Percentiles rank a stretch among this genome's conserved stretches.
These are phyloP conservation scores for Tricladium varicosporioides DNA, from an alignment of 2,329 filamentous ascomycete genomes.

Conservation along the genomic window DNA sequence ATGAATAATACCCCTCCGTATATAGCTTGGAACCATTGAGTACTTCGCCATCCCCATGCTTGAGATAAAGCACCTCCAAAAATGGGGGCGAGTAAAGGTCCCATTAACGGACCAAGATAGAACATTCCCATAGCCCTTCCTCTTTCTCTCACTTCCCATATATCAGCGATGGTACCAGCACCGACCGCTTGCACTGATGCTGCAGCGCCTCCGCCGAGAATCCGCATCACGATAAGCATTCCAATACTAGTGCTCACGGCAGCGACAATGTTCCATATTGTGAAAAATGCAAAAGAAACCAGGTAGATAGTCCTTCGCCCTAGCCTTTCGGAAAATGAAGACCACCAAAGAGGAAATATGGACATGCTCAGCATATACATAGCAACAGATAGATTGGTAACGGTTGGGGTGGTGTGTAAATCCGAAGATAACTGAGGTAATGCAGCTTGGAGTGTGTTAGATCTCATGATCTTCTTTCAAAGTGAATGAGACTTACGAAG, in stretches of 20 bases:
- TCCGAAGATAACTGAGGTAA: constrained; percentile 62
- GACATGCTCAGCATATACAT: constrained; percentile 82
- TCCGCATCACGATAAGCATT: constrained; percentile 76
- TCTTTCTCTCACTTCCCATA: constrained; percentile 72
- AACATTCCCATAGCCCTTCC: constrained; percentile 81
- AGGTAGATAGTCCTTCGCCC: constrained; percentile 80
- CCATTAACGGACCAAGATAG: constrained; percentile 74
- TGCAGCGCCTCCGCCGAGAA: constrained; percentile 72
- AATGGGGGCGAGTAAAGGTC: constrained; percentile 73
- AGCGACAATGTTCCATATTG: constrained; percentile 67
- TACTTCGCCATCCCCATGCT: constrained; percentile 69
- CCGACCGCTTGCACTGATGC: constrained; percentile 82
- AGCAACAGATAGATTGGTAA: constrained; percentile 74
- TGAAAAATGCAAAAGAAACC: constrained; percentile 68
- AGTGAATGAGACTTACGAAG: constrained; percentile 59
- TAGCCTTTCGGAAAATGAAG: constrained; percentile 70
- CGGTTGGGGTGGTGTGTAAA: constrained; percentile 59
- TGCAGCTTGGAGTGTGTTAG: constrained; percentile 51
- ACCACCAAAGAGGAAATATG: constrained; percentile 82
- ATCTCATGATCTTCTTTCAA: background rate
- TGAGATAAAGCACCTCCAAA: constrained; percentile 72
- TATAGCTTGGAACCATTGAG: constrained; percentile 73
- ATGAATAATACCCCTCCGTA: constrained; percentile 61
- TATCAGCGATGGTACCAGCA: constrained; percentile 77
- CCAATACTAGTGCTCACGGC: constrained; percentile 67